Evolutionary conservation across 192 early-diverging fungal species (phyloP), one percentile per base, ranked within the genome.

Genomic region (Linnemannia schmuckeri): DNA sequence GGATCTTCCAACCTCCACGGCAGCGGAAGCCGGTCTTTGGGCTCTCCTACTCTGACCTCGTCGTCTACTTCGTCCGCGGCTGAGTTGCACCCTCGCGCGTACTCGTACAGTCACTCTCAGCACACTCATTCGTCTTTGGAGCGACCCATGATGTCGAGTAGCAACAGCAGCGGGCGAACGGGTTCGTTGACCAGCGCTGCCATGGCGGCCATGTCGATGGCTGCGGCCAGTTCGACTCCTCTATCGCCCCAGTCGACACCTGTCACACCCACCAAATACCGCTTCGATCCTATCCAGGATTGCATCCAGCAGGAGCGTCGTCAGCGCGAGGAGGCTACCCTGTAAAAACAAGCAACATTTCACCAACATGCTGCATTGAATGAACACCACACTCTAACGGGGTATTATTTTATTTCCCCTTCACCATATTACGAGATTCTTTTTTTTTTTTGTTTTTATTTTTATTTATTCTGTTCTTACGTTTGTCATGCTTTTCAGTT

Each of bases 211-310:
- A 46, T 33, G 72, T 27, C 72, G 17, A 74, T 47, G 72, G 27
- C 38, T 4, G 27, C 72, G 4, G 49, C 52, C 54, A 40, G n/a
- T 5, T 74, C 74, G 71, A 83, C 81, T 18, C 76, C 81, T 24
- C 81, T 76, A 1, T 83, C 81, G 55, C 81, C 81, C 12, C 81
- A 83, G 41, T 83, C 81, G 17, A 83, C 81, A 13, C 81, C 81
- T 1, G 76, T 41, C 0, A 83, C 81, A n/a, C 81, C 81, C 10
- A 83, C 81, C 2, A 83, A 77, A n/a, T 83, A 83, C 66, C 81
- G 81, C 9, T 83, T 83, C 47, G 81, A 83, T 44, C 81, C 81
- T 7, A 83, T 83, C 41, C 82, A 83, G 44, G 82, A 83, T 70
- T 83, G 82, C 54, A 61, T 83, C 47, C 82, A 78, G 57, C 81